phyloP scores from a whole-genome alignment of 306 rosid genomes.

The Carpinus fangiana region DNA sequence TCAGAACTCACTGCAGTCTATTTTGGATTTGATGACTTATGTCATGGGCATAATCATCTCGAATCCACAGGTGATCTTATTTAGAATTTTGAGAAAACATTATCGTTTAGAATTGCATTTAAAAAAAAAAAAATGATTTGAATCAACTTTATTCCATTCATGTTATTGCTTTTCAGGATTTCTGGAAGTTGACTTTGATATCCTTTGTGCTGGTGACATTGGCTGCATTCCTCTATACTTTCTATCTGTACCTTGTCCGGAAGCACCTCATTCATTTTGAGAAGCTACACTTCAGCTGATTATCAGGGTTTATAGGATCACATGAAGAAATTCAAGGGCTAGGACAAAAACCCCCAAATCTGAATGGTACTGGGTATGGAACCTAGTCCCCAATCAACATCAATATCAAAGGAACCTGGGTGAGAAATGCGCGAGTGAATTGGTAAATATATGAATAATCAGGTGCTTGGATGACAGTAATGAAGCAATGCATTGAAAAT shows the following conservation, averaged over 20 bases:
- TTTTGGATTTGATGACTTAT: constrained; percentile 78
- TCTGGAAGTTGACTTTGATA: constrained; percentile 62
- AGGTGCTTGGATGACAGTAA: too few relatives aligned
- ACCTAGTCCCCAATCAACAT: too few relatives aligned
- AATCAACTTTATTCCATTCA: constrained; percentile 13
- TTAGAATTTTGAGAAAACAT: not conserved
- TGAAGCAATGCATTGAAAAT: too few relatives aligned
- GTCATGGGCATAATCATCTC: constrained; percentile 76
- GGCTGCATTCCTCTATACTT: constrained; percentile 64
- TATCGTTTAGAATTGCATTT: not conserved
- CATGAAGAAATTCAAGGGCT: too few relatives aligned
- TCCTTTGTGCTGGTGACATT: constrained; percentile 62
- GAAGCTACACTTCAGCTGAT: constrained; percentile 13
- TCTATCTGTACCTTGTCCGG: constrained; percentile 52
- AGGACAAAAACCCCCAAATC: too few relatives aligned
- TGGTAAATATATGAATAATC: too few relatives aligned
- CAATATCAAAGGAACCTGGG: too few relatives aligned
- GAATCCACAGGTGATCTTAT: constrained; percentile 62
- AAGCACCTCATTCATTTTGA: constrained; percentile 71
- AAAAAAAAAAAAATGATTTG: not conserved
- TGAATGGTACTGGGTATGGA: too few relatives aligned
- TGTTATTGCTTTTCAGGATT: constrained; percentile 52
- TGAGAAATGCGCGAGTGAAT: too few relatives aligned
- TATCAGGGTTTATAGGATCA: constrained; percentile 13
- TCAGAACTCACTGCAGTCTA: constrained; percentile 81